Conservation (phyloP, 1,284 basidiomycete species). For the Puccinia horiana region DNA sequence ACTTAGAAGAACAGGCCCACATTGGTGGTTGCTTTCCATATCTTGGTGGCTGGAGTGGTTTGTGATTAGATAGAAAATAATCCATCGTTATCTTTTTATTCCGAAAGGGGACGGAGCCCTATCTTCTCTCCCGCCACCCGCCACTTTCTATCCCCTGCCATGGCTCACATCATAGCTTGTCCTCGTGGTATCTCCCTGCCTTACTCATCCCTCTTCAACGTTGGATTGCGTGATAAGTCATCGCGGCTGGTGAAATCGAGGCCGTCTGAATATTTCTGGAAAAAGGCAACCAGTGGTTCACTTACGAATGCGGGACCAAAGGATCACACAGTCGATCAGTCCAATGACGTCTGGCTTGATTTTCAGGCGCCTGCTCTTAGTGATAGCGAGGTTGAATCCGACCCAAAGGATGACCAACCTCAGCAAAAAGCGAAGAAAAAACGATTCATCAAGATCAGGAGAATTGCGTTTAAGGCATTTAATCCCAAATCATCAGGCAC, state of each 20-base stretch:
- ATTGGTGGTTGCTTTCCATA: no score
- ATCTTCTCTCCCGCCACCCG: neutral
- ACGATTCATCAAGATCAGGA: slow-evolving; percentile 19
- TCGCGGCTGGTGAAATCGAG: slow-evolving; percentile 16
- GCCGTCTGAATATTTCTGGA: slow-evolving; percentile 45
- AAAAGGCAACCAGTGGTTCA: slow-evolving; percentile 22
- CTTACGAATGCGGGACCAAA: neutral
- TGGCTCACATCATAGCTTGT: slow-evolving; percentile 28
- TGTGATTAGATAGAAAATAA: no score
- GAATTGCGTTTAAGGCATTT: slow-evolving; percentile 49
- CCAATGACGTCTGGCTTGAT: slow-evolving; percentile 32
- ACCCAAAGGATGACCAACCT: neutral
- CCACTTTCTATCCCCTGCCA: neutral
- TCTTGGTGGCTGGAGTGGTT: no score
- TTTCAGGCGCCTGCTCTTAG: slow-evolving; percentile 22
- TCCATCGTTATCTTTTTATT: neutral
- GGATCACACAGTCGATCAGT: neutral
- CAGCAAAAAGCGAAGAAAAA: slow-evolving; percentile 19
- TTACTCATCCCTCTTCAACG: slow-evolving; percentile 32
- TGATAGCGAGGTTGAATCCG: slow-evolving; percentile 38
- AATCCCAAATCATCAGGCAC: slow-evolving; percentile 31
- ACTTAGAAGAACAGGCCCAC: no score
- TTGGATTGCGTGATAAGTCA: slow-evolving; percentile 6
- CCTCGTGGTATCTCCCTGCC: slow-evolving; percentile 24
- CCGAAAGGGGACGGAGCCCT: no score